These are phyloP conservation scores for Scheffersomyces parashehatae DNA, from an alignment of 1,139 yeast genomes.

Conservation along the genomic window DNA sequence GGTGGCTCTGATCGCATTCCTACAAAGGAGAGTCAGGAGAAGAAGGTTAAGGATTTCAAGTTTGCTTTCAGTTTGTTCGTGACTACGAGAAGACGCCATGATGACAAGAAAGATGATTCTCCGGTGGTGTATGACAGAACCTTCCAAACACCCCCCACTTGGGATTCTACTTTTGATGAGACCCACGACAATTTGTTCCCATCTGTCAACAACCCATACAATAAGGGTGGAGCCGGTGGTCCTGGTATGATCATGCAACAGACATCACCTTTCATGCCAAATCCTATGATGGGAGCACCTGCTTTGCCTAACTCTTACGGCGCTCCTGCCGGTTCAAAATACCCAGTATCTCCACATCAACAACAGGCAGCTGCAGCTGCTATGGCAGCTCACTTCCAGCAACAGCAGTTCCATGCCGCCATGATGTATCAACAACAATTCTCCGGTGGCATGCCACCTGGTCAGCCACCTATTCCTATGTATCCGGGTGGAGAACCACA, in stretches of 20 bases:
- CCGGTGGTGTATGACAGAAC: constrained; percentile 53
- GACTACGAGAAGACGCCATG: constrained; percentile 37
- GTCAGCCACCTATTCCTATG: constrained; percentile 38
- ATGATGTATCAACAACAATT: constrained; percentile 41
- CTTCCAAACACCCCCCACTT: constrained; percentile 76
- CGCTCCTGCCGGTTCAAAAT: constrained; percentile 15
- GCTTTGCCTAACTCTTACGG: constrained; percentile 17
- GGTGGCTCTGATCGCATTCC: constrained; percentile 52
- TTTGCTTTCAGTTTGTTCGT: constrained; percentile 60
- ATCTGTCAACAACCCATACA: constrained; percentile 4
- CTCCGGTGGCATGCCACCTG: constrained; percentile 30
- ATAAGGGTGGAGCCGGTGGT: constrained; percentile 7
- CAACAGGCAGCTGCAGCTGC: constrained; percentile 25
- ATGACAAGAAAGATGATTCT: constrained; percentile 24
- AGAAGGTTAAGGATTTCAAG: constrained; percentile 39
- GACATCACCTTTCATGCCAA: constrained; percentile 32
- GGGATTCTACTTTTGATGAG: constrained; percentile 64
- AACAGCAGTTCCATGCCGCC: constrained; percentile 39
- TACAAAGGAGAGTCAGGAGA: constrained; percentile 39
- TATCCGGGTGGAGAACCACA: constrained; percentile 36
- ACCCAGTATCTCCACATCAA: constrained; percentile 21
- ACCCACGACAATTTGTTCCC: constrained; percentile 52
- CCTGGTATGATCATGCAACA: constrained; percentile 20
- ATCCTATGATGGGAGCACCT: constrained; percentile 33
- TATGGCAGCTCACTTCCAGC: constrained; percentile 31